A percentile compares a stretch with the other conserved stretches of the same genome.
Conservation (phyloP, 192 early-diverging fungal species). For the Phycomyces blakesleeanus region DNA sequence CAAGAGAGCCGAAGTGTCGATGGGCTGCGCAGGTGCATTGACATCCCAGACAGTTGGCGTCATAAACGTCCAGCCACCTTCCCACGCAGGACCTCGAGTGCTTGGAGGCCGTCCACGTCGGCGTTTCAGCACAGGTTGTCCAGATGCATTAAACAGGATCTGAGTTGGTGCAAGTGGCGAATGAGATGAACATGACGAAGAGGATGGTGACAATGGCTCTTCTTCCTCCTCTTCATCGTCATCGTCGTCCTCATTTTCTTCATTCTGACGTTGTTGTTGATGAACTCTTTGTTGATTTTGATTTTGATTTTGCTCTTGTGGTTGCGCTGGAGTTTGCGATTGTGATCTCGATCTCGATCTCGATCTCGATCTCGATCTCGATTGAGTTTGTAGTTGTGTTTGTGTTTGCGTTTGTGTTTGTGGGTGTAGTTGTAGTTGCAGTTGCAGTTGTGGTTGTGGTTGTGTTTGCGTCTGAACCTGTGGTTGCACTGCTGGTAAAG, state of each 20-base stretch:
- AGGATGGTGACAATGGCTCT: too few relatives aligned
- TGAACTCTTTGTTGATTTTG: background rate
- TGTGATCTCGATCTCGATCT: background rate
- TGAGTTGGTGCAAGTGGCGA: constrained; percentile 13
- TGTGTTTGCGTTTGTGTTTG: too few relatives aligned
- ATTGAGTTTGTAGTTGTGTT: background rate
- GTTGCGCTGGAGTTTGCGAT: background rate
- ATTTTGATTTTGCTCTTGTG: background rate
- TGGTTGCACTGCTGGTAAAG: too few relatives aligned
- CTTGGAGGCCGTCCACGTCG: constrained; percentile 25
- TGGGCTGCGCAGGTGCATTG: constrained; percentile 4
- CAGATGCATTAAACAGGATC: constrained; percentile 18
- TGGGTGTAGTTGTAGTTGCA: too few relatives aligned
- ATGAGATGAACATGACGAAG: background rate
- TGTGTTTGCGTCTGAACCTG: background rate
- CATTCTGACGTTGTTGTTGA: background rate
- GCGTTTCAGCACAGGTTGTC: constrained; percentile 20
- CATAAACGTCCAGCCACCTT: constrained; percentile 30
- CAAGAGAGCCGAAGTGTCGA: background rate
- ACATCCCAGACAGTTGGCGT: constrained; percentile 33
- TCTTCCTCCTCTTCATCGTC: too few relatives aligned
- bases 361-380: background rate
- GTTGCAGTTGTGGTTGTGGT: too few relatives aligned
- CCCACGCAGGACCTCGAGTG: constrained; percentile 12
- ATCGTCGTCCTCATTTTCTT: too few relatives aligned